Base-by-base conservation (phyloP, 257 asterid genomes). In the Lycium barbarum region DNA sequence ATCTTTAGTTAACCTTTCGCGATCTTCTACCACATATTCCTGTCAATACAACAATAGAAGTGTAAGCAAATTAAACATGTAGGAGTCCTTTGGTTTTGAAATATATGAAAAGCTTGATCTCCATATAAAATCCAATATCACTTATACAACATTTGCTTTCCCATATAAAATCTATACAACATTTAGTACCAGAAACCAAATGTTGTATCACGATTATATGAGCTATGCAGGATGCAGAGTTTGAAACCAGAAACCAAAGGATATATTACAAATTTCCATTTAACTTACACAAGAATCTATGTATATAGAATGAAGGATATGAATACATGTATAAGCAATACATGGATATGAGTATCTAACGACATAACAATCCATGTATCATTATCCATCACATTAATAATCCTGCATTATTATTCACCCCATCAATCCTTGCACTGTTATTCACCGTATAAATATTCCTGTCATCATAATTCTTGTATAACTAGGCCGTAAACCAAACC, bases 21-120 rank as follows among this genome's bases (percentile, higher is more conserved):
- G 91, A 89, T 94, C 99, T 94, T 94, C 95, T 74, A 96, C 99
- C 80, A 96, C 91, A 83, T 93, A 96, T 88, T 96, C 99, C 99
- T 96, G 92, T 57, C 55, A 53, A 62, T 74, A 71, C 26, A 83
- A 53, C 9, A 36, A 35, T 3, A 73, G 14, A 18, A 83, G 65
- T 67, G 47, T 18, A 45, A 83, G 36, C 80, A 33, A 7, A 55
- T 18, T 57, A 83, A 83, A 65, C 33, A 82, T 26, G 35, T 82
- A 55, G 35, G 20, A 61, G n/a, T 22, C 81, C 40, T 74, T 13
- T 49, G 61, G 20, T 74, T 68, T 74, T 74, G 45, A 57, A 22
- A 53, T 51, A 49, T 22, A 74, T 47, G 81, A 74, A 49, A 33
- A 26, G 22, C 13, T 49, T 13, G n/a, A 49, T 49, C 62, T 74